phyloP scores from a whole-genome alignment of 305 asterid genomes.

The Fraxinus dipetala region DNA sequence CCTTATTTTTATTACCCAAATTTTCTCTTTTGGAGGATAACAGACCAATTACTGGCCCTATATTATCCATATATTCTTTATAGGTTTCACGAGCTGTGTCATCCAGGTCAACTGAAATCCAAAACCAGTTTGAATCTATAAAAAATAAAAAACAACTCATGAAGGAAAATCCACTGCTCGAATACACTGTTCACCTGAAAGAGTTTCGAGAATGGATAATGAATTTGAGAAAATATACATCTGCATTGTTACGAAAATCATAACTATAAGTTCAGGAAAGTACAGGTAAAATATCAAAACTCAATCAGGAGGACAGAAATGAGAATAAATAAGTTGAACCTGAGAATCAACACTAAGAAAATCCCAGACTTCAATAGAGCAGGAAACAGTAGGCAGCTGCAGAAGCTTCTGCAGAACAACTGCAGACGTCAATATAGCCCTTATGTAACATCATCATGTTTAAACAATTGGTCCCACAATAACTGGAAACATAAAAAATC shows the following conservation, averaged over 20 bases:
- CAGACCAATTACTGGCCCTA: constrained; percentile 36
- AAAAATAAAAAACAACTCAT: neutral
- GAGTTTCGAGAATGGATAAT: constrained; percentile 76
- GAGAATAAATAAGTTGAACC: constrained; percentile 45
- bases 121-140: constrained; percentile 22
- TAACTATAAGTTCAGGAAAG: constrained; percentile 24
- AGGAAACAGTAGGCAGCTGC: constrained; percentile 82
- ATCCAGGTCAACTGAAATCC: constrained; percentile 49
- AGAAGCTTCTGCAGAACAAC: constrained; percentile 69
- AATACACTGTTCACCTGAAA: constrained; percentile 60
- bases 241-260: constrained; percentile 46
- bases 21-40: constrained; percentile 40
- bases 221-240: constrained; percentile 83
- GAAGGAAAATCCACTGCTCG: constrained; percentile 20
- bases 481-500: constrained; percentile 6
- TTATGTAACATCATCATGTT: neutral
- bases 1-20: constrained; percentile 39
- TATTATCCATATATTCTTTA: constrained; percentile 43
- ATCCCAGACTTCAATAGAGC: constrained; percentile 97
- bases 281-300: constrained; percentile 6
- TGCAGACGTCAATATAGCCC: constrained; percentile 14
- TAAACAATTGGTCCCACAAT: neutral
- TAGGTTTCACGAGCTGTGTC: constrained; percentile 42
- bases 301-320: constrained; percentile 9
- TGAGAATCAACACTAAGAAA: constrained; percentile 98